Percentiles rank a stretch among this genome's conserved stretches.
These are phyloP conservation scores for Obelidium mucronatum DNA, from an alignment of 192 early-diverging fungal species.

Conservation along the genomic window DNA sequence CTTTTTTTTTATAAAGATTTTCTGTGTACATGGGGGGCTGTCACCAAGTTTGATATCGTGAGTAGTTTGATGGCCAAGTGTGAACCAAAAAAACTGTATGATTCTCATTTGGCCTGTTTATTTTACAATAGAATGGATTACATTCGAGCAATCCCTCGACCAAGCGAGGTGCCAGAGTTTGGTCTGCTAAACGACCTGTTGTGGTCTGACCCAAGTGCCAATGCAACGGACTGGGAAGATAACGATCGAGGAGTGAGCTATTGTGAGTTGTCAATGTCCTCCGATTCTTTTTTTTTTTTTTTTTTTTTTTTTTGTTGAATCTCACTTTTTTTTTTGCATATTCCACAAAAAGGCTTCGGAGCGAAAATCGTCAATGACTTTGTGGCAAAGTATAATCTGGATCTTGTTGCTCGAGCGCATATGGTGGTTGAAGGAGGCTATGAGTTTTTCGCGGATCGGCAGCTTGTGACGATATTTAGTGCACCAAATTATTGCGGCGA, in stretches of 20 bases:
- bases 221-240: slow-evolving; percentile 83
- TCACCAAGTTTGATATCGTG: slow-evolving; percentile 69
- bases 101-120: not conserved
- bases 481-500: slow-evolving; percentile 99
- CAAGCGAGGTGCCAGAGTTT: slow-evolving; percentile 90
- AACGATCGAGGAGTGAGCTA: slow-evolving; percentile 97
- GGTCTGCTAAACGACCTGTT: slow-evolving; percentile 89
- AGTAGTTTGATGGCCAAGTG: slow-evolving; percentile 15
- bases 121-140: slow-evolving; percentile 77
- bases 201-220: slow-evolving; percentile 92
- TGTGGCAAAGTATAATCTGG: slow-evolving; percentile 84
- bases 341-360: slow-evolving; percentile 82
- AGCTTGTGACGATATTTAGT: slow-evolving; percentile 91
- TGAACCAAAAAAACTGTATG: not conserved
- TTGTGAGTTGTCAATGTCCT: slow-evolving; percentile 48
- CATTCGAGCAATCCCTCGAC: slow-evolving; percentile 79
- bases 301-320: not conserved
- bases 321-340: slow-evolving; percentile 13
- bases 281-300: too few relatives aligned
- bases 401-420: slow-evolving; percentile 86
- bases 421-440: slow-evolving; percentile 94
- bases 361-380: slow-evolving; percentile 85
- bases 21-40: slow-evolving; percentile 94
- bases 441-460: slow-evolving; percentile 92
- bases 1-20: too few relatives aligned